These are phyloP conservation scores for Aspergillus sp. DNA, from an alignment of 2,329 filamentous ascomycete species.

Conservation along the genomic window DNA sequence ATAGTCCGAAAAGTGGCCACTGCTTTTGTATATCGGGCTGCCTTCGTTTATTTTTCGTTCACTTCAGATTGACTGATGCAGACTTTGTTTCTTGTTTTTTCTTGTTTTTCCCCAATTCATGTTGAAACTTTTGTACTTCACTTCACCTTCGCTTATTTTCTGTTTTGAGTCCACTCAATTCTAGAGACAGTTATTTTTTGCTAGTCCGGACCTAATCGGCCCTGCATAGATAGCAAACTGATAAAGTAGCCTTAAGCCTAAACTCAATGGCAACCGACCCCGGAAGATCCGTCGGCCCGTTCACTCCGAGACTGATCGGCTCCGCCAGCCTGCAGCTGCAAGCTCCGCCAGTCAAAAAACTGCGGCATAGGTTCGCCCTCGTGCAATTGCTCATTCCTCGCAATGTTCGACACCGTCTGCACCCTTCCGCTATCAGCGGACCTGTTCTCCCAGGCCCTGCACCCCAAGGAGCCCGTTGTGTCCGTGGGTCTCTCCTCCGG, in stretches of 20 bases:
- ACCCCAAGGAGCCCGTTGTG: slow-evolving; percentile 80
- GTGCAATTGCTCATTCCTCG: slow-evolving; percentile 8
- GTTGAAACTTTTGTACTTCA: not conserved
- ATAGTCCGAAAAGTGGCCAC: slow-evolving; percentile 9
- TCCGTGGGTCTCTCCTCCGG: slow-evolving; percentile 83
- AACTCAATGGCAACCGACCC: not conserved
- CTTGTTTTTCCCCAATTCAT: not conserved
- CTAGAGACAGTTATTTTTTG: not conserved
- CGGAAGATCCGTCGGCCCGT: slow-evolving; percentile 30
- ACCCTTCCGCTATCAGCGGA: slow-evolving; percentile 82
- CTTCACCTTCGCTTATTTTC: not conserved
- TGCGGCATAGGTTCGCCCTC: not conserved
- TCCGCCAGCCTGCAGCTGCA: slow-evolving; percentile 1
- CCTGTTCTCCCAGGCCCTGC: slow-evolving; percentile 83
- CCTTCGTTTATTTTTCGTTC: not conserved
- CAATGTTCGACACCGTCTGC: slow-evolving; percentile 90
- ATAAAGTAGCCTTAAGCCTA: not conserved
- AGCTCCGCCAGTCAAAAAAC: slow-evolving; percentile 11
- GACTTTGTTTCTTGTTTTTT: not conserved
- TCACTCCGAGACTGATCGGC: slow-evolving; percentile 11
- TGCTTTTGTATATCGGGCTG: not conserved
- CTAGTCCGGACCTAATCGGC: not conserved
- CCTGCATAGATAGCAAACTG: not conserved
- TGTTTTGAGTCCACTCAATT: slow-evolving; percentile 1
- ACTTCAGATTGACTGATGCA: not conserved